Conservation (phyloP, 805 yeast genomes). For the Torulaspora microellipsoides region DNA sequence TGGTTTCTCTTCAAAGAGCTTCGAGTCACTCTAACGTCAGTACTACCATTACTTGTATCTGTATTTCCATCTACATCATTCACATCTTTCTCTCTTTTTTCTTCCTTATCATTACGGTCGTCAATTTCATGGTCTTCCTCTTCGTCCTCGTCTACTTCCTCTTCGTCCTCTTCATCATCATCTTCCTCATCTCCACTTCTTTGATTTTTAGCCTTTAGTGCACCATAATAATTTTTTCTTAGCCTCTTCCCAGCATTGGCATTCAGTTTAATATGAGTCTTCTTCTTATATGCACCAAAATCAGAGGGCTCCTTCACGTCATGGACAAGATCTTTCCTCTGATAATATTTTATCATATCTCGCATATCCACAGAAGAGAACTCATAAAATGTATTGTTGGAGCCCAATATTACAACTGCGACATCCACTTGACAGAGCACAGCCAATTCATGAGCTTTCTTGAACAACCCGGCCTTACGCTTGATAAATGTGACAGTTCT, state of each 20-base stretch:
- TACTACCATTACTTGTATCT: background rate
- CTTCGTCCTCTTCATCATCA: conserved; percentile 12
- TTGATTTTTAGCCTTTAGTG: conserved; percentile 3
- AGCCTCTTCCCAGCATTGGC: conserved; percentile 5
- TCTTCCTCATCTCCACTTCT: conserved; percentile 11
- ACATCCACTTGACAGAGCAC: conserved; percentile 90
- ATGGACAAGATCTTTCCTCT: conserved; percentile 36
- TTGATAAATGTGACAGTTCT: conserved; percentile 69
- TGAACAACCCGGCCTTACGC: conserved; percentile 90
- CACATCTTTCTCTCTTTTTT: background rate
- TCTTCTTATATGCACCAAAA: conserved; percentile 55
- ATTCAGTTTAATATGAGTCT: conserved; percentile 18
- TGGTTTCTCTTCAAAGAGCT: conserved; percentile 1
- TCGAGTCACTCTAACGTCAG: background rate
- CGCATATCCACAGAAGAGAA: conserved; percentile 67
- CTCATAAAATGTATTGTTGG: conserved; percentile 78
- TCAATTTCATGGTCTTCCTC: conserved; percentile 5
- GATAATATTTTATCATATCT: conserved; percentile 42
- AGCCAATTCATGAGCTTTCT: conserved; percentile 57
- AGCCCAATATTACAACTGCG: conserved; percentile 83
- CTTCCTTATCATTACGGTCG: background rate
- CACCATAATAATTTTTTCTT: background rate
- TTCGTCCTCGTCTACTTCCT: conserved; percentile 10
- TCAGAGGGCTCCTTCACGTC: conserved; percentile 63
- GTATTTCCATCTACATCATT: background rate